A percentile compares a stretch with the other conserved stretches of the same genome.
Conservation (phyloP, 2,329 filamentous ascomycete species). For the Xylariaceae sp. region DNA sequence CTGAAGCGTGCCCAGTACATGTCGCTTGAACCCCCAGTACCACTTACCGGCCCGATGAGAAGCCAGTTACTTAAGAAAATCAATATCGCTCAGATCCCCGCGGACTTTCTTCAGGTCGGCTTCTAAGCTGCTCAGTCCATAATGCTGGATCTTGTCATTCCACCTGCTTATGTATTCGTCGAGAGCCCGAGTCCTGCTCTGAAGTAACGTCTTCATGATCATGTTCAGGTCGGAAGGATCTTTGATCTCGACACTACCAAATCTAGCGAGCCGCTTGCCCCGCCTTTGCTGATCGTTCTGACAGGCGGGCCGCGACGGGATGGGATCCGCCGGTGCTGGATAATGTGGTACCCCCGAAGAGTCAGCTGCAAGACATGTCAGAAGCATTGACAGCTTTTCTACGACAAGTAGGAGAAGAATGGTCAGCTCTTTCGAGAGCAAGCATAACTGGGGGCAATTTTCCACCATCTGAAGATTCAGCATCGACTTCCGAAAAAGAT, state of each 20-base stretch:
- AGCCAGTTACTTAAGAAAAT: not conserved
- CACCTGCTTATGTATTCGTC: constrained; percentile 1
- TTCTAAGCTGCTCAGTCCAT: constrained; percentile 1
- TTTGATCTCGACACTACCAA: constrained; percentile 9
- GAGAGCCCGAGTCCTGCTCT: constrained; percentile 5
- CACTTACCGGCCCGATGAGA: not conserved
- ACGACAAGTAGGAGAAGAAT: constrained; percentile 3
- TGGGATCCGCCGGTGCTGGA: not conserved
- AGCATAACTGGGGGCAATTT: not conserved
- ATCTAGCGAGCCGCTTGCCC: not conserved
- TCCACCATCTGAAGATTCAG: not conserved
- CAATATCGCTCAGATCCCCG: not conserved
- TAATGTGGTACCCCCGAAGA: not conserved
- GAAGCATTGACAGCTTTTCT: constrained; percentile 2
- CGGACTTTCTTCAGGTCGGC: constrained; percentile 2
- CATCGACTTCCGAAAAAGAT: not conserved
- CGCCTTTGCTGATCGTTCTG: not conserved
- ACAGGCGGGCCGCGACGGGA: not conserved
- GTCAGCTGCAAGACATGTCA: not conserved
- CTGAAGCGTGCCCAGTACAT: not conserved
- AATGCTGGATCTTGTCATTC: constrained; percentile 4
- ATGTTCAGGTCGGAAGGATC: constrained; percentile 12
- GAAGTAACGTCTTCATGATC: constrained; percentile 9
- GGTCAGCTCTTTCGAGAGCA: constrained; percentile 5
- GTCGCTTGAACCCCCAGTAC: not conserved